These are phyloP conservation scores for Cyclocybe cylindracea DNA, from an alignment of 768 basidiomycete genomes.

Conservation along the genomic window DNA sequence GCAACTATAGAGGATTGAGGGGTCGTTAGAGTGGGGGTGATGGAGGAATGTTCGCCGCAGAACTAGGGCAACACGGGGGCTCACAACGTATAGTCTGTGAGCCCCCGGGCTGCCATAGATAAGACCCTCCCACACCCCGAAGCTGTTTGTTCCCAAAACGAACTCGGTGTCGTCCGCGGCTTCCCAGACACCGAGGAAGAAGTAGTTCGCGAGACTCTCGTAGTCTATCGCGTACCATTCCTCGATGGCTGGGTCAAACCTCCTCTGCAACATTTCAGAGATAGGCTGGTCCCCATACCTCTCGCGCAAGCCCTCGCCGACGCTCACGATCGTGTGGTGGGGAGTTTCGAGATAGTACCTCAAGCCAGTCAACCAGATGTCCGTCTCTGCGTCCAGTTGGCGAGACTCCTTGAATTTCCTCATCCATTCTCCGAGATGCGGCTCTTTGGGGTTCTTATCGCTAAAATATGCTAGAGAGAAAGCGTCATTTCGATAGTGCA, in stretches of 20 bases:
- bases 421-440: slow-evolving; percentile 22
- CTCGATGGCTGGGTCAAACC: slow-evolving; percentile 22
- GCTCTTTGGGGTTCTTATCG: slow-evolving; percentile 24
- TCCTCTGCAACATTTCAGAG: slow-evolving; percentile 19
- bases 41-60: slow-evolving; percentile 21
- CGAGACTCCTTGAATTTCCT: slow-evolving; percentile 18
- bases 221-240: slow-evolving; percentile 28
- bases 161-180: slow-evolving; percentile 34
- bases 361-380: slow-evolving; percentile 31
- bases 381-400: slow-evolving; percentile 15
- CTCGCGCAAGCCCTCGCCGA: slow-evolving; percentile 21
- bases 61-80: slow-evolving; percentile 33
- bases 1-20: slow-evolving; percentile 21
- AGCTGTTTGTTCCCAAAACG: slow-evolving; percentile 29
- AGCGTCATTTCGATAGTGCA: slow-evolving; percentile 30
- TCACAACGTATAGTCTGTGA: slow-evolving; percentile 34
- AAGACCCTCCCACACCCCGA: slow-evolving; percentile 35
- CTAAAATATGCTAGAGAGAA: slow-evolving; percentile 25
- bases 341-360: slow-evolving; percentile 32
- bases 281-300: slow-evolving; percentile 17
- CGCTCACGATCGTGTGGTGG: slow-evolving; percentile 25
- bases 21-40: slow-evolving; percentile 13
- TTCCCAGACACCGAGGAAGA: slow-evolving; percentile 35
- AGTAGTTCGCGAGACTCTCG: slow-evolving; percentile 23
- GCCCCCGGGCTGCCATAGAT: slow-evolving; percentile 18